Percentiles rank a stretch among this genome's conserved stretches.
These are phyloP conservation scores for Stereocaulon alpinum DNA, from an alignment of 495 filamentous ascomycete species.

Conservation along the genomic window DNA sequence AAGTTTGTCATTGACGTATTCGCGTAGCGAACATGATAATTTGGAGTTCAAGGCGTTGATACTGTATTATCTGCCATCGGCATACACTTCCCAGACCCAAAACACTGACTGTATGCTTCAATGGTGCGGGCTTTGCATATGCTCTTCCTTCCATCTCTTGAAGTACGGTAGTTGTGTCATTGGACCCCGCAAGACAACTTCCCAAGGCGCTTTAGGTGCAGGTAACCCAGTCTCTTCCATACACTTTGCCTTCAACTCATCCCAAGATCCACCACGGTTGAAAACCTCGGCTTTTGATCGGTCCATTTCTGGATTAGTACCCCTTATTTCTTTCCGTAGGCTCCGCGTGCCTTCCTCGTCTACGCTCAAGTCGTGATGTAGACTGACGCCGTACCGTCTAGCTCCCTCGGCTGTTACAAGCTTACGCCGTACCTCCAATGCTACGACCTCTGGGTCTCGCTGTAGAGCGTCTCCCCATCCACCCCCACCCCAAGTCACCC, in stretches of 20 bases:
- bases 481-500: slow-evolving; percentile 43
- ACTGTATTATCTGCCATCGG: no score
- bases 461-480: slow-evolving; percentile 41
- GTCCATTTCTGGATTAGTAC: slow-evolving; percentile 7
- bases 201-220: slow-evolving; percentile 31
- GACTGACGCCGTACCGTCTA: slow-evolving; percentile 35
- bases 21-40: no score
- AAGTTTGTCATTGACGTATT: no score
- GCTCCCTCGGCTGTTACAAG: slow-evolving; percentile 39
- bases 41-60: no score
- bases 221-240: slow-evolving; percentile 33
- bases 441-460: slow-evolving; percentile 35
- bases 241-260: slow-evolving; percentile 27
- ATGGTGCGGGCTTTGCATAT: not conserved
- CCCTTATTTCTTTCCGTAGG: slow-evolving; percentile 26
- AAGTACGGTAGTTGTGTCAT: slow-evolving; percentile 30
- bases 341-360: slow-evolving; percentile 26
- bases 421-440: slow-evolving; percentile 36
- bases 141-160: slow-evolving; percentile 23
- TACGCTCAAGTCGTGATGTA: slow-evolving; percentile 27
- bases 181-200: slow-evolving; percentile 29
- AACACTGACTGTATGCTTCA: no score
- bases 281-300: slow-evolving; percentile 22
- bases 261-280: slow-evolving; percentile 33
- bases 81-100: no score